These are phyloP conservation scores for Coniochaeta pulveracea DNA, from an alignment of 2,329 filamentous ascomycete species.

Conservation along the genomic window DNA sequence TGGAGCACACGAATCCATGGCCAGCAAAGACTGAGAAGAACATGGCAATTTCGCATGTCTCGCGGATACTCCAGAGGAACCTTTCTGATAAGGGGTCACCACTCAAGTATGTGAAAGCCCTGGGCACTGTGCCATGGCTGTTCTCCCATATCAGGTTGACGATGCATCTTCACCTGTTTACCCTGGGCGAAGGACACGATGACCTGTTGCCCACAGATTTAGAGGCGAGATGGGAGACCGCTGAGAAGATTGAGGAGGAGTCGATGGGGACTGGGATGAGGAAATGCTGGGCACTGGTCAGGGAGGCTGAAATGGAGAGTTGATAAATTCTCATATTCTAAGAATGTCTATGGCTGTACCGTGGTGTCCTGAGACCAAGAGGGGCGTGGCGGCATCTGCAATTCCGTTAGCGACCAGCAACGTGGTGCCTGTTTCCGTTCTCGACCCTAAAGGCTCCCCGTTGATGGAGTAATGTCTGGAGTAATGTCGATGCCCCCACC, in stretches of 20 bases:
- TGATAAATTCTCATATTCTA: no score
- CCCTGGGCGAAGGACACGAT: conserved; percentile 16
- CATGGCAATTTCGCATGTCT: conserved; percentile 23
- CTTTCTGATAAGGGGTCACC: not conserved
- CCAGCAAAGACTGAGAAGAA: no score
- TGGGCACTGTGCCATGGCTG: conserved; percentile 44
- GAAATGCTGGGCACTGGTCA: conserved; percentile 40
- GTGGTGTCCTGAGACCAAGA: no score
- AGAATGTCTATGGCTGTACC: no score
- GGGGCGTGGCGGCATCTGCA: no score
- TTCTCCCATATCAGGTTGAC: conserved; percentile 45
- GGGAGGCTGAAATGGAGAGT: conserved; percentile 10
- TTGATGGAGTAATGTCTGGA: no score
- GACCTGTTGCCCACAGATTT: conserved; percentile 1
- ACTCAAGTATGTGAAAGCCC: conserved; percentile 23
- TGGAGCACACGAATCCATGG: conserved; percentile 15
- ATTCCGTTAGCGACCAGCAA: no score
- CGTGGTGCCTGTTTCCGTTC: no score
- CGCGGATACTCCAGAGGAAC: conserved; percentile 12
- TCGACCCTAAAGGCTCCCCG: no score
- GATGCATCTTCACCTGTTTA: conserved; percentile 45
- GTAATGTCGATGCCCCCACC: no score
- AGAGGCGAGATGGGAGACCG: conserved; percentile 24
- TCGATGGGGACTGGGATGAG: conserved; percentile 50
- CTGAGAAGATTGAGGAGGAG: conserved; percentile 29